Evolutionary conservation across 257 asterid genomes (phyloP), one percentile per base, ranked within the genome.

Genomic region (Petunia axillaris): DNA sequence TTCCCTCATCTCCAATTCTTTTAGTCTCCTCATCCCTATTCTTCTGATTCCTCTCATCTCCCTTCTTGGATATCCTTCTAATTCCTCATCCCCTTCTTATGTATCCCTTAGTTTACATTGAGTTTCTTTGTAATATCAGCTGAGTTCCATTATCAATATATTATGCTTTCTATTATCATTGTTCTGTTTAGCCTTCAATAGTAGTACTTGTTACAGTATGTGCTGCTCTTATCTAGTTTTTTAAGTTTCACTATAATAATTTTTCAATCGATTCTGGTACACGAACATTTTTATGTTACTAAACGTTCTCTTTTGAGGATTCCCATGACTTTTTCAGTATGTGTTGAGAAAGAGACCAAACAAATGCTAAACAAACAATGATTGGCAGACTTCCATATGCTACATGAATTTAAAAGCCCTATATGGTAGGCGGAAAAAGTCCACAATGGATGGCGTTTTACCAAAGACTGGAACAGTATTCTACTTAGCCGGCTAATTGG

Each of bases 371-470:
- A 71, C 13, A 48, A 4, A 11, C 13, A 48, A 25, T 71, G 44
- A 7, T 71, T 48, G 60, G 35, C 60, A 35, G 77, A 3, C 60
- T 48, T 48, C 60, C 25, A 9, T 71, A 48, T 52, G 57, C 15
- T 52, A 6, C 13, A 73, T 50, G 14, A 73, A 11, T 73, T 35
- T 50, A 52, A 73, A 48, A 71, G 77, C 60, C 62, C 39, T n/a
- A 48, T 35, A 50, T 7, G 44, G 46, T 62, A 36, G 77, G 62
- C 77, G 35, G 62, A 35, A 11, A 2, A 36, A 50, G 77, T 73
- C 62, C 7, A 50, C 15, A 50, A 50, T 73, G 59, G 78, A 9
- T 70, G 77, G 59, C 77, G 5, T 70, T 68, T 10, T 46, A 25
- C 58, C 41, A 46, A 25, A 46, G 59, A 46, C 4, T 4, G n/a